Conservation (phyloP, 208 protist genomes). For the Trichomonas tenax region DNA sequence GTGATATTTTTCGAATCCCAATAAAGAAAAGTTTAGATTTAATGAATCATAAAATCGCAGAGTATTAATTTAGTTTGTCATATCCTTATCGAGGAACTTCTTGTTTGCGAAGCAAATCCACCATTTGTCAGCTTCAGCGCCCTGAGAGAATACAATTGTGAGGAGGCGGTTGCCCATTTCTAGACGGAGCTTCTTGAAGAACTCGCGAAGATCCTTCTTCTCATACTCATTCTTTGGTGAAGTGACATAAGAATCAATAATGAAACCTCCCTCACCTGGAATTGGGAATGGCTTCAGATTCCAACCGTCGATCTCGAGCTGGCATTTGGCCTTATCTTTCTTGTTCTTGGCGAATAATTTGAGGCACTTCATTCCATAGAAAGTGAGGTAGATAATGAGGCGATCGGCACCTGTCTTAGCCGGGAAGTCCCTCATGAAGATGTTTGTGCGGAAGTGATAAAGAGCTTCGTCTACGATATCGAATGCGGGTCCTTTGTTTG, state of each 20-base stretch:
- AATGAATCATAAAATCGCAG: too few relatives aligned
- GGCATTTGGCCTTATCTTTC: background rate
- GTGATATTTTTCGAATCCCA: too few relatives aligned
- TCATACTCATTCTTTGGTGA: background rate
- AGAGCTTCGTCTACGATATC: background rate
- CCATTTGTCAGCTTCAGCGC: background rate
- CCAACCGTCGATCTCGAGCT: background rate
- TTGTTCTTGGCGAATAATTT: background rate
- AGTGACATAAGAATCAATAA: background rate
- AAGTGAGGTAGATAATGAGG: background rate
- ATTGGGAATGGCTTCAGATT: background rate
- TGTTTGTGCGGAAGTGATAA: constrained; percentile 16
- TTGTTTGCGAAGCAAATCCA: background rate
- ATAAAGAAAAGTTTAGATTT: too few relatives aligned
- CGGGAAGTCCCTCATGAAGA: background rate
- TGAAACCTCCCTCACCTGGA: background rate
- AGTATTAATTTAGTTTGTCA: constrained; percentile 18
- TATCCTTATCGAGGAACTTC: background rate
- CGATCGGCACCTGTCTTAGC: background rate
- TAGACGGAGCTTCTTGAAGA: background rate
- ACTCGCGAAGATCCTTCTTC: background rate
- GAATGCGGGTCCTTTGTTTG: background rate
- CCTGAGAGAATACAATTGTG: background rate
- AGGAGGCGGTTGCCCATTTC: background rate
- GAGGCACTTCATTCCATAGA: background rate